Conservation (phyloP, 2,329 filamentous ascomycete species). For the Calonectria honghensis region DNA sequence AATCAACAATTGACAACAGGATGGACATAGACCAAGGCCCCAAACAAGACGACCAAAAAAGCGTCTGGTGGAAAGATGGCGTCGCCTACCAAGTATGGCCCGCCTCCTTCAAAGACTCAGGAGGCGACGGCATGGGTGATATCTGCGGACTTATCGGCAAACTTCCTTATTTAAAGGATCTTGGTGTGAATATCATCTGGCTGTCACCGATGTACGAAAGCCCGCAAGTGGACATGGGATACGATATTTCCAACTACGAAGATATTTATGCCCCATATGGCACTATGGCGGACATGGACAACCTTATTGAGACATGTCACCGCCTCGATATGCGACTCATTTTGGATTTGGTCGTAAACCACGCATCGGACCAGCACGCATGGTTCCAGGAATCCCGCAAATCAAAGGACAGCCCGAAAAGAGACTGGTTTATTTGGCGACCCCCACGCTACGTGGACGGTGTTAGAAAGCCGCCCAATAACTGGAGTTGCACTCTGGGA, state of each 20-base stretch:
- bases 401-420: conserved; percentile 44
- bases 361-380: conserved; percentile 49
- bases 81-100: conserved; percentile 75
- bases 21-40: too few relatives aligned
- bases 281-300: conserved; percentile 49
- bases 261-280: conserved; percentile 49
- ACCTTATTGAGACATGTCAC: conserved; percentile 44
- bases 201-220: conserved; percentile 52
- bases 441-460: conserved; percentile 73
- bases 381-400: conserved; percentile 50
- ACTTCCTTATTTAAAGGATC: conserved; percentile 64
- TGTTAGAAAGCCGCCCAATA: conserved; percentile 79
- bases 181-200: conserved; percentile 50
- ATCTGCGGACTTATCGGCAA: conserved; percentile 72
- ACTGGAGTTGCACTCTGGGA: conserved; percentile 80
- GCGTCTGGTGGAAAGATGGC: conserved; percentile 72
- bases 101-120: conserved; percentile 72
- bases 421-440: conserved; percentile 79
- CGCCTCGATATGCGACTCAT: conserved; percentile 49
- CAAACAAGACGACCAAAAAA: too few relatives aligned
- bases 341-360: conserved; percentile 52
- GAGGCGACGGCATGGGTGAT: conserved; percentile 72
- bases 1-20: too few relatives aligned
- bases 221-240: conserved; percentile 51
- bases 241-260: conserved; percentile 51